A percentile compares a stretch with the other conserved stretches of the same genome.
Conservation (phyloP, 1,139 yeast genomes). For the Hemisphaericaspora xylofermentans region DNA sequence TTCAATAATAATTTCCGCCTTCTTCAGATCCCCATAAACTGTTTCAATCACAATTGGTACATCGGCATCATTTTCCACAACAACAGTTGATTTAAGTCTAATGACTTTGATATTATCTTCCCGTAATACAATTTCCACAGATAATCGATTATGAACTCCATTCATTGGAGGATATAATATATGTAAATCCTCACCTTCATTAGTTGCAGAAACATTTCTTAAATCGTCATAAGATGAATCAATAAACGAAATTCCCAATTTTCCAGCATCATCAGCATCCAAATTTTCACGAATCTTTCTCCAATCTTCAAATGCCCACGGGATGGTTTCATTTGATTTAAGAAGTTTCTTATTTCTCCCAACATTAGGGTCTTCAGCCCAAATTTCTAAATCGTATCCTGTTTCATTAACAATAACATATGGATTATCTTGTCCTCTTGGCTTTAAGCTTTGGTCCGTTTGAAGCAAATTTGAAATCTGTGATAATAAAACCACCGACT, state of each 20-base stretch:
- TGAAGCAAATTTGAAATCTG: conserved; percentile 61
- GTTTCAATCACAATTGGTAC: conserved; percentile 50
- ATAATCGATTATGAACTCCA: conserved; percentile 69
- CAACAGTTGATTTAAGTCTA: conserved; percentile 70
- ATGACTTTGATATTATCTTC: conserved; percentile 79
- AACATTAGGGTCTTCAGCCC: conserved; percentile 50
- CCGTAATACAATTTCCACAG: conserved; percentile 68
- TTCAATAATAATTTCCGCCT: conserved; percentile 33
- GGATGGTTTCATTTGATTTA: conserved; percentile 50
- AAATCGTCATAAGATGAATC: conserved; percentile 57
- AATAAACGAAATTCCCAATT: conserved; percentile 59
- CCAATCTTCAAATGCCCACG: conserved; percentile 98
- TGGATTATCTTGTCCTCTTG: conserved; percentile 82
- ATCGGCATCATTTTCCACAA: conserved; percentile 69
- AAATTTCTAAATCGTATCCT: conserved; percentile 73
- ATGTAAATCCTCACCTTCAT: conserved; percentile 82
- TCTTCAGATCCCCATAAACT: conserved; percentile 13
- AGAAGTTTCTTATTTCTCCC: conserved; percentile 29
- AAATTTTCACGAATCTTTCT: conserved; percentile 76
- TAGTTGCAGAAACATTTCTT: conserved; percentile 60
- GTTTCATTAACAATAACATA: conserved; percentile 82
- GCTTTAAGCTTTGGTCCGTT: conserved; percentile 52
- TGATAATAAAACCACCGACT: conserved; percentile 75
- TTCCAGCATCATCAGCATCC: conserved; percentile 62
- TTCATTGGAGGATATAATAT: conserved; percentile 62